A percentile compares a stretch with the other conserved stretches of the same genome.
Conservation (phyloP, 495 filamentous ascomycete genomes). For the Chaetomium tenue region DNA sequence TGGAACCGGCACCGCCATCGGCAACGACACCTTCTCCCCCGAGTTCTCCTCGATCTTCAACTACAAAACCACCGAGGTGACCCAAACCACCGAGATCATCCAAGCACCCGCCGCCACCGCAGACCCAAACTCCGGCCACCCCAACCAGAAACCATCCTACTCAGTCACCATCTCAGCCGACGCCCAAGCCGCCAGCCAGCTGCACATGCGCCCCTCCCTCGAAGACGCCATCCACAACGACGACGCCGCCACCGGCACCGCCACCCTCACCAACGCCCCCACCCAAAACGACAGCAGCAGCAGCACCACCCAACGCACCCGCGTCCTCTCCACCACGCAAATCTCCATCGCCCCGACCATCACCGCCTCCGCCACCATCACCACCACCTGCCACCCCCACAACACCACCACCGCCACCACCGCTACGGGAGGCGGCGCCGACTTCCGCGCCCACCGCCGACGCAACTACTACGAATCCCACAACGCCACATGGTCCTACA, state of each 20-base stretch:
- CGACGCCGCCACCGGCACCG: neutral
- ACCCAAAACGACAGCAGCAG: neutral
- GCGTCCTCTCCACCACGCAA: constrained; percentile 10
- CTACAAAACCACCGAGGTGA: constrained; percentile 59
- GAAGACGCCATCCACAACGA: constrained; percentile 23
- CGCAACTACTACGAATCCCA: constrained; percentile 39
- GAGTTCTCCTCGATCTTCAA: constrained; percentile 40
- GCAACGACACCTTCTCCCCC: constrained; percentile 19
- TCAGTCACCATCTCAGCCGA: constrained; percentile 50
- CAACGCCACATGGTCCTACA: constrained; percentile 71
- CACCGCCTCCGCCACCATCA: constrained; percentile 14
- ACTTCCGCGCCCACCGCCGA: constrained; percentile 25
- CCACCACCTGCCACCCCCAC: neutral
- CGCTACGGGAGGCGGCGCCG: neutral
- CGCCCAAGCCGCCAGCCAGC: constrained; percentile 20
- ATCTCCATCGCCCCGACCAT: constrained; percentile 15
- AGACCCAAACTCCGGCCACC: constrained; percentile 21
- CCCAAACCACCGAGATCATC: constrained; percentile 45
- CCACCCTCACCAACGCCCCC: neutral
- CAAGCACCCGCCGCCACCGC: constrained; percentile 30
- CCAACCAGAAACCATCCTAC: constrained; percentile 35
- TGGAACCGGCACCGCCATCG: constrained; percentile 22
- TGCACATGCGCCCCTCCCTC: constrained; percentile 18
- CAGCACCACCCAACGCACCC: neutral
- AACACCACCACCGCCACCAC: neutral